Conservation (phyloP, 2,329 filamentous ascomycete genomes). For the Emmonsiellopsis sp. region DNA sequence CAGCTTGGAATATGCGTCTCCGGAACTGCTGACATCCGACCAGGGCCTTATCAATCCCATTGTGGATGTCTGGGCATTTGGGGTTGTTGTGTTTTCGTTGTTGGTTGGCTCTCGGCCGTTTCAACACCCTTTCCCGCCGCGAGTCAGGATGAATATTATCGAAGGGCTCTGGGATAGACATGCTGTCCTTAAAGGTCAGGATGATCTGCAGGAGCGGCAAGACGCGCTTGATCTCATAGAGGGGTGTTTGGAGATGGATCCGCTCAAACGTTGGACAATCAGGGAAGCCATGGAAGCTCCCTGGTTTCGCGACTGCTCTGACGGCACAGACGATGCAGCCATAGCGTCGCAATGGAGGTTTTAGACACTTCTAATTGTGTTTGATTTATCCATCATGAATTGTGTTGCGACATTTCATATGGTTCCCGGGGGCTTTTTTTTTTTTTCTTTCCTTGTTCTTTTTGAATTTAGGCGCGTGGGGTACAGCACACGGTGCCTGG, state of each 20-base stretch:
- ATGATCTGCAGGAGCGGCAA: constrained; percentile 24
- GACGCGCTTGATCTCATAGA: constrained; percentile 49
- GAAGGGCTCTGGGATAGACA: constrained; percentile 50
- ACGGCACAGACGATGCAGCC: constrained; percentile 23
- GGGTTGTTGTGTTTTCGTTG: constrained; percentile 53
- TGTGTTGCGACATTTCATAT: neutral
- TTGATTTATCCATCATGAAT: too few relatives aligned
- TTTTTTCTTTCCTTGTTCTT: constrained; percentile 5
- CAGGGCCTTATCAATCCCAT: constrained; percentile 39
- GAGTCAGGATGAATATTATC: constrained; percentile 51
- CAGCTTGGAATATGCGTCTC: constrained; percentile 48
- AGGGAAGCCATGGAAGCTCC: constrained; percentile 45
- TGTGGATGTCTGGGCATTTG: constrained; percentile 60
- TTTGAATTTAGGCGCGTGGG: too few relatives aligned
- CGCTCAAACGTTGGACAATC: constrained; percentile 48
- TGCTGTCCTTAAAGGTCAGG: constrained; percentile 38
- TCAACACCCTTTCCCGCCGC: constrained; percentile 50
- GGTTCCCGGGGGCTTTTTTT: constrained; percentile 4
- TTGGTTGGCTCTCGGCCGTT: constrained; percentile 55
- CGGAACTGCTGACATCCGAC: constrained; percentile 35
- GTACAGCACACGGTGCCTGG: neutral
- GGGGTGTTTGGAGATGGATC: constrained; percentile 52
- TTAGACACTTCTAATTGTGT: constrained; percentile 13
- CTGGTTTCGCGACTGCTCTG: constrained; percentile 43
- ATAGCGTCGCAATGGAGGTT: constrained; percentile 29